Conservation (phyloP, 495 filamentous ascomycete species). For the Pyronema omphalodes region DNA sequence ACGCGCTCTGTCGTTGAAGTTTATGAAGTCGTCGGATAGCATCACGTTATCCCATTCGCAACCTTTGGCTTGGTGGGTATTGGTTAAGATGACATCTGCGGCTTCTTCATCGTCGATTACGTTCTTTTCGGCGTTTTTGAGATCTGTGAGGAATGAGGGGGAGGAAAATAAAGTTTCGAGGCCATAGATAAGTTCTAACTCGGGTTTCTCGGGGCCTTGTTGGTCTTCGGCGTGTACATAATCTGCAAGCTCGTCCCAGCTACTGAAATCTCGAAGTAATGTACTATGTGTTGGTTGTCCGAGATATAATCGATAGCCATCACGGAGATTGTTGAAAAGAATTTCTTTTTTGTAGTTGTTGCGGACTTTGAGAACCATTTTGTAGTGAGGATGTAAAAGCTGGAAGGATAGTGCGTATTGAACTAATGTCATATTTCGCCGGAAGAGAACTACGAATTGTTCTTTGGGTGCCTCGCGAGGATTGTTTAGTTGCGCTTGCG, state of each 20-base stretch:
- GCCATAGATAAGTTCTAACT: conserved; percentile 7
- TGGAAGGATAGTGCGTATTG: conserved; percentile 9
- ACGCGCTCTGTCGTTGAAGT: neutral
- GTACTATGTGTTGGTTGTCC: neutral
- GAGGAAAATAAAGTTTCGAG: conserved; percentile 5
- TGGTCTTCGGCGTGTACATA: conserved; percentile 11
- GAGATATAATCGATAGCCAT: conserved; percentile 6
- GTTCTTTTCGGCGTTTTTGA: conserved; percentile 7
- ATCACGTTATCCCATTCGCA: conserved; percentile 17
- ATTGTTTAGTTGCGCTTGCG: no score
- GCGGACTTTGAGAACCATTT: conserved; percentile 4
- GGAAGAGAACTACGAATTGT: conserved; percentile 15
- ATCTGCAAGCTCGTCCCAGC: conserved; percentile 10
- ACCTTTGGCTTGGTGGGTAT: conserved; percentile 16
- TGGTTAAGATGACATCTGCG: conserved; percentile 15
- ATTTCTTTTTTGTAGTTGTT: conserved; percentile 4
- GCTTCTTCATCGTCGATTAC: conserved; percentile 4
- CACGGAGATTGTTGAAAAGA: conserved; percentile 10
- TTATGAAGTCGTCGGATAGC: conserved; percentile 11
- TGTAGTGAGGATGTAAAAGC: conserved; percentile 6
- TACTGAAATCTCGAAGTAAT: conserved; percentile 6
- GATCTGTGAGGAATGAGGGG: conserved; percentile 1
- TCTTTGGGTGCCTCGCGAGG: neutral
- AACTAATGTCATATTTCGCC: conserved; percentile 14
- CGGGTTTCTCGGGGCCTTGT: conserved; percentile 6